Conservation (phyloP, 2,329 filamentous ascomycete species). For the Alternaria hordeiaustralica region DNA sequence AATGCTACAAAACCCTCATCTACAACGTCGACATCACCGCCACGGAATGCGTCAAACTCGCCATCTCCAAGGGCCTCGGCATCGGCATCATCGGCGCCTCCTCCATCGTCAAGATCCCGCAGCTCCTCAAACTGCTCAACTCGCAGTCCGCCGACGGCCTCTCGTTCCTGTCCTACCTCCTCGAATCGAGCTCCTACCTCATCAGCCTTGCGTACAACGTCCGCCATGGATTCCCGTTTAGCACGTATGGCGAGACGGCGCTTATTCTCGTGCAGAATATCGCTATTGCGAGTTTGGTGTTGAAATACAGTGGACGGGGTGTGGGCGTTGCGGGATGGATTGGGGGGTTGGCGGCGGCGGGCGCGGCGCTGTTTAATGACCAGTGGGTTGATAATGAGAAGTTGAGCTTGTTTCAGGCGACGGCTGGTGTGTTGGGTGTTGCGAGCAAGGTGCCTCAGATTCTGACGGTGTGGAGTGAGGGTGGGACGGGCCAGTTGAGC, state of each 20-base stretch:
- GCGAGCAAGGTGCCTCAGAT: constrained; percentile 96
- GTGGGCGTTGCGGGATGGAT: constrained; percentile 78
- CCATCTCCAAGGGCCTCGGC: constrained; percentile 88
- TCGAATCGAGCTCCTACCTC: constrained; percentile 87
- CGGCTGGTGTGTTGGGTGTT: constrained; percentile 80
- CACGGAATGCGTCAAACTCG: constrained; percentile 83
- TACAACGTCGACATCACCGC: constrained; percentile 82
- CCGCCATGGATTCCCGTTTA: constrained; percentile 91
- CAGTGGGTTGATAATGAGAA: constrained; percentile 69
- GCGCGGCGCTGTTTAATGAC: constrained; percentile 73
- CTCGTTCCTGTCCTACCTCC: constrained; percentile 87
- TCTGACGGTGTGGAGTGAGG: constrained; percentile 79
- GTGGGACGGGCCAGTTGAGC: constrained; percentile 92
- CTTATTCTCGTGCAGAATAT: constrained; percentile 93
- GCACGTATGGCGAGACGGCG: constrained; percentile 93
- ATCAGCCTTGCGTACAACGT: constrained; percentile 92
- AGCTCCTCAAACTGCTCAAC: constrained; percentile 88
- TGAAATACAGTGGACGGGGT: constrained; percentile 77
- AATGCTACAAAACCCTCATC: constrained; percentile 86
- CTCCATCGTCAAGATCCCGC: constrained; percentile 92
- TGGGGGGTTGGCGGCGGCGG: constrained; percentile 72
- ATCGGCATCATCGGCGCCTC: constrained; percentile 92
- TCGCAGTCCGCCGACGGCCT: constrained; percentile 84
- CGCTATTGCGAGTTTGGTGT: constrained; percentile 82
- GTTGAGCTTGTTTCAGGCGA: constrained; percentile 79